These are phyloP conservation scores for Eimeria praecox DNA, from an alignment of 169 alveolate species.

Conservation along the genomic window DNA sequence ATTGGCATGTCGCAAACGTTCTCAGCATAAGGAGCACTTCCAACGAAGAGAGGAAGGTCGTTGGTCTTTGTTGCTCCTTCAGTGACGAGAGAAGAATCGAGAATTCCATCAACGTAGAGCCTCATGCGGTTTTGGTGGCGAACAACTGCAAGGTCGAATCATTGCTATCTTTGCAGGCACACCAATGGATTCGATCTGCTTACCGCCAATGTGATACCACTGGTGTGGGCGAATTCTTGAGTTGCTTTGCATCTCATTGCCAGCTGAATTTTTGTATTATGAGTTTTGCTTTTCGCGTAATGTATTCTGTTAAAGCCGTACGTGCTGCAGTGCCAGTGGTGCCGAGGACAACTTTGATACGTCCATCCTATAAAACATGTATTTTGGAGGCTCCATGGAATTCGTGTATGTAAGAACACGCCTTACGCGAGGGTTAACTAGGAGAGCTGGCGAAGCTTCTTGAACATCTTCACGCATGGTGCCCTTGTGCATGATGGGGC, in stretches of 20 bases:
- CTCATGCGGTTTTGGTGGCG: conserved; percentile 78
- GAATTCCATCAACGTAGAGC: conserved; percentile 77
- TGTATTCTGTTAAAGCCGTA: conserved; percentile 53
- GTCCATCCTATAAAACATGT: conserved; percentile 85
- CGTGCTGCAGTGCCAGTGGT: conserved; percentile 84
- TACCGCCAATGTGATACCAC: conserved; percentile 93
- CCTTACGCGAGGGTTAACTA: conserved; percentile 90
- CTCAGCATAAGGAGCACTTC: conserved; percentile 90
- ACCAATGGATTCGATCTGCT: not conserved
- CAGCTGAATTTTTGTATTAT: conserved; percentile 75
- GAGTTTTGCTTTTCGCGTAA: not conserved
- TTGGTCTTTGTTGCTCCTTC: conserved; percentile 86
- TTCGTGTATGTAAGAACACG: not conserved
- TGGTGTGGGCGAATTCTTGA: conserved; percentile 89
- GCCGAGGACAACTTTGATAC: conserved; percentile 87
- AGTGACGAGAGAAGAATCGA: conserved; percentile 71
- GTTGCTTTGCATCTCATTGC: conserved; percentile 88
- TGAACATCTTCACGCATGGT: conserved; percentile 87
- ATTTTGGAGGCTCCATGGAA: not conserved
- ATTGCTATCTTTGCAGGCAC: not conserved
- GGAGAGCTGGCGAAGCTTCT: conserved; percentile 92
- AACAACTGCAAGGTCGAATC: not conserved
- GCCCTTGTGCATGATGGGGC: conserved; percentile 93
- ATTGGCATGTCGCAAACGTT: conserved; percentile 91
- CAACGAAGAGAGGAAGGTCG: conserved; percentile 91